These are phyloP conservation scores for Diaporthe sp. DNA, from an alignment of 2,329 filamentous ascomycete species.

Conservation along the genomic window DNA sequence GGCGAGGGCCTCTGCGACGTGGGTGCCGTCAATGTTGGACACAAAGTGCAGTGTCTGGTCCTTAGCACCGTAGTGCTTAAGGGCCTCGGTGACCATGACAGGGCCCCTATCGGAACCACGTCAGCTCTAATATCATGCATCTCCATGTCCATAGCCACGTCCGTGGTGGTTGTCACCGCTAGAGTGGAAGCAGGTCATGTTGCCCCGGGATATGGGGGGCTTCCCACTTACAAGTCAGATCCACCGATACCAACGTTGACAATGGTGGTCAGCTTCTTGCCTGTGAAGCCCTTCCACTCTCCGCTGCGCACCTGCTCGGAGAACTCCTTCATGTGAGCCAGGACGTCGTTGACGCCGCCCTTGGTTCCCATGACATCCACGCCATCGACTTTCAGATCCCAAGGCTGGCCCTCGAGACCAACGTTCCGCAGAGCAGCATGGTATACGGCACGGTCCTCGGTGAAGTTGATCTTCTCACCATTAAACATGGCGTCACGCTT, in stretches of 20 bases:
- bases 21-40: conserved; percentile 99
- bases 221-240: conserved; percentile 86
- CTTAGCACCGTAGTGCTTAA: conserved; percentile 92
- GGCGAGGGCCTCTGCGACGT: conserved; percentile 93
- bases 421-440: conserved; percentile 95
- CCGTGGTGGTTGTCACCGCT: not conserved
- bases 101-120: conserved; percentile 75
- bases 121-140: conserved; percentile 44
- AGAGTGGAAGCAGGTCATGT: not conserved
- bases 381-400: conserved; percentile 87
- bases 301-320: conserved; percentile 94
- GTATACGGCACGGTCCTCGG: conserved; percentile 95
- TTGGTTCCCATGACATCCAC: conserved; percentile 92
- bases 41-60: conserved; percentile 96
- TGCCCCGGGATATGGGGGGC: not conserved
- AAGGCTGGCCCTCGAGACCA: conserved; percentile 66
- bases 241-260: conserved; percentile 98
- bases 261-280: conserved; percentile 97
- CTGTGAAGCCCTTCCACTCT: conserved; percentile 96
- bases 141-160: not conserved
- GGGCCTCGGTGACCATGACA: conserved; percentile 98
- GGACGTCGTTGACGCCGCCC: conserved; percentile 89
- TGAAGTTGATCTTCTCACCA: conserved; percentile 99
- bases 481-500: conserved; percentile 98
- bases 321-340: conserved; percentile 99